Percentiles rank a stretch among this genome's conserved stretches.
These are phyloP conservation scores for Geranomyces michiganensis DNA, from an alignment of 192 early-diverging fungal species.

Conservation along the genomic window DNA sequence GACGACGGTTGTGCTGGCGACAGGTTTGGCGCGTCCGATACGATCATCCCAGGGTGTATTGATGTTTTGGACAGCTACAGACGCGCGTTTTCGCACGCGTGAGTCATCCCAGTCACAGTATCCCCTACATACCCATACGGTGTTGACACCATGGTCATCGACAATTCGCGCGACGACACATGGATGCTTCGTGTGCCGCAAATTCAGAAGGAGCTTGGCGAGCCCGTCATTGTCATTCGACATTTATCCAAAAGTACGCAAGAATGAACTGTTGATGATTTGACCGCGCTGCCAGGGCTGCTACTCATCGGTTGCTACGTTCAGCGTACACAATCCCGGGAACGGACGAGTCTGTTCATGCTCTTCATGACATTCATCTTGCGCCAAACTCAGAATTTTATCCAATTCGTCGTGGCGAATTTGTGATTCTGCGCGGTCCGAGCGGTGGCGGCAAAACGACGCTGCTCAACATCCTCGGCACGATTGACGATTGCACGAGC, in stretches of 20 bases:
- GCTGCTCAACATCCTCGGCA: slow-evolving; percentile 43
- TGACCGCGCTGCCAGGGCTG: neutral
- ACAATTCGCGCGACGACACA: neutral
- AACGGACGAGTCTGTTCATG: slow-evolving; percentile 27
- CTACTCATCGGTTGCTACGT: neutral
- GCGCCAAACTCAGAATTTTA: slow-evolving; percentile 35
- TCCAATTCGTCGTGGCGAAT: slow-evolving; percentile 40
- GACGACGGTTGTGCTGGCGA: too few relatives aligned
- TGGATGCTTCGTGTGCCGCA: slow-evolving; percentile 17
- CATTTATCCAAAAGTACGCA: slow-evolving; percentile 36
- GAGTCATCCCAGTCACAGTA: too few relatives aligned
- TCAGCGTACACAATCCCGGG: slow-evolving; percentile 34
- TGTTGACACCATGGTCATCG: too few relatives aligned
- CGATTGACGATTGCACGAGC: slow-evolving; percentile 32
- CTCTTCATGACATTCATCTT: slow-evolving; percentile 40
- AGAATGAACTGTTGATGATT: too few relatives aligned
- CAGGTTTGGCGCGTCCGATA: too few relatives aligned
- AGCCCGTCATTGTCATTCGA: slow-evolving; percentile 29
- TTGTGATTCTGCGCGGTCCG: slow-evolving; percentile 43
- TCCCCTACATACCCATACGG: too few relatives aligned
- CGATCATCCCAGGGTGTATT: too few relatives aligned
- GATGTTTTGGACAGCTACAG: too few relatives aligned
- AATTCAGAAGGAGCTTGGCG: slow-evolving; percentile 30
- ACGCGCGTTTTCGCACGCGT: too few relatives aligned
- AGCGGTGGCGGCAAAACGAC: slow-evolving; percentile 45